phyloP scores from a whole-genome alignment of 305 asterid species.

The Nicotiana rustica region DNA sequence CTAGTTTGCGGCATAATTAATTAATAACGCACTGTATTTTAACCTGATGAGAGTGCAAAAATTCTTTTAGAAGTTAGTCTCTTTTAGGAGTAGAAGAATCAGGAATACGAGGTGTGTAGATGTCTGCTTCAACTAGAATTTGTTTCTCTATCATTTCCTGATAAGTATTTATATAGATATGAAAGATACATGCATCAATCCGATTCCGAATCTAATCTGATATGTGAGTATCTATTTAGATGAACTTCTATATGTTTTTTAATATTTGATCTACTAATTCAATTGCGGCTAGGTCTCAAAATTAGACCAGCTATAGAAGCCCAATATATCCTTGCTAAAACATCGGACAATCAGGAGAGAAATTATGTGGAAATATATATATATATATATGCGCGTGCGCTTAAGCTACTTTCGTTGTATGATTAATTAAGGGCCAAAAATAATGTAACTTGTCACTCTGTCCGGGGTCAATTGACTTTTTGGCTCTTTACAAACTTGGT shows the following conservation, averaged over 20 bases:
- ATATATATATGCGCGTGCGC: too few relatives aligned
- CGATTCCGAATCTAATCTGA: background rate
- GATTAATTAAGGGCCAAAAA: too few relatives aligned
- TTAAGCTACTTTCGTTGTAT: too few relatives aligned
- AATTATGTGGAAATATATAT: background rate
- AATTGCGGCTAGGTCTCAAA: background rate
- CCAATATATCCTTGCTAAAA: too few relatives aligned
- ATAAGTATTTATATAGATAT: background rate
- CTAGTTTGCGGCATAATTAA: background rate
- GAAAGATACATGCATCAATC: background rate
- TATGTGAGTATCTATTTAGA: background rate
- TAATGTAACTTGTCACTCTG: too few relatives aligned
- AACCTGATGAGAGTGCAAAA: too few relatives aligned
- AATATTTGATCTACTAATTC: background rate
- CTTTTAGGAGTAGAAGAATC: background rate
- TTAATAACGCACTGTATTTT: too few relatives aligned
- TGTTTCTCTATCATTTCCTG: background rate
- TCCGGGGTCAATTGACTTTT: too few relatives aligned
- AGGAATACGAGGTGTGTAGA: background rate
- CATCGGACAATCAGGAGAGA: background rate
- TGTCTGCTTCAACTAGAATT: background rate
- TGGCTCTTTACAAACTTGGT: too few relatives aligned
- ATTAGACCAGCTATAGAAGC: background rate
- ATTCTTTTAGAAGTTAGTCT: too few relatives aligned
- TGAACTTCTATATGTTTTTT: background rate